Evolutionary conservation across 805 yeast species (phyloP).

Genomic region (Wickerhamiella nectarea): DNA sequence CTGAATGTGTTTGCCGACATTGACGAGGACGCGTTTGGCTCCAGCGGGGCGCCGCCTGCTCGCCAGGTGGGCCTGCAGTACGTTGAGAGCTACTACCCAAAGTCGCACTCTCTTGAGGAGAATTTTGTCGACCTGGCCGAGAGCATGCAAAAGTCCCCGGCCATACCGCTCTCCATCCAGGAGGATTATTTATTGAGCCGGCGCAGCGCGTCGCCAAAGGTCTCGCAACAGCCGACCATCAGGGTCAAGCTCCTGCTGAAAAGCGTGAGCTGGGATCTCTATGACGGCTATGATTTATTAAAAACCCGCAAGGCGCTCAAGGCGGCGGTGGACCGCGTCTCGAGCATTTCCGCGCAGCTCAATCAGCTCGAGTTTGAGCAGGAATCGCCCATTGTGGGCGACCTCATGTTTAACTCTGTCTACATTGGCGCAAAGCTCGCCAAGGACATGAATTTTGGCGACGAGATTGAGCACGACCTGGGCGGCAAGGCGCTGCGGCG

Average conservation of each 20-base stretch:
- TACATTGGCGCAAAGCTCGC: conserved; percentile 35
- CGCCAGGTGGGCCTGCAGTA: conserved; percentile 1
- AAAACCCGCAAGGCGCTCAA: conserved; percentile 55
- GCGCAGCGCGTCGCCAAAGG: conserved; percentile 12
- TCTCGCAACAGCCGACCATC: conserved; percentile 24
- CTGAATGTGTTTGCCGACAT: conserved; percentile 33
- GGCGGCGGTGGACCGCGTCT: conserved; percentile 52
- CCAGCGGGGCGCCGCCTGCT: neutral
- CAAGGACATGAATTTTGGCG: conserved; percentile 31
- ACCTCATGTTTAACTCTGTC: conserved; percentile 65
- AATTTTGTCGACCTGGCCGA: neutral
- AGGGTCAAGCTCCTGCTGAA: conserved; percentile 21
- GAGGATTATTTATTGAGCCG: conserved; percentile 13
- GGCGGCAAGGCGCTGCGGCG: conserved; percentile 20
- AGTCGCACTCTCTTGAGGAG: neutral
- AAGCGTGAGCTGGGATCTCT: conserved; percentile 32
- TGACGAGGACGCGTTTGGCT: conserved; percentile 27
- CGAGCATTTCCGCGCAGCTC: conserved; percentile 24
- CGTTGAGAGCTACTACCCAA: conserved; percentile 12
- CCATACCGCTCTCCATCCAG: conserved; percentile 12
- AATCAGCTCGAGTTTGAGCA: conserved; percentile 6
- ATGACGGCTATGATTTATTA: conserved; percentile 91
- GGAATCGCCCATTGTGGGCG: conserved; percentile 33
- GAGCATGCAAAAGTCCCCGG: neutral
- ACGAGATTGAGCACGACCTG: conserved; percentile 40